Evolutionary conservation across 2,329 filamentous ascomycete species (phyloP), one percentile per base, ranked within the genome.

Genomic region (Mycosphaerella arachidis): DNA sequence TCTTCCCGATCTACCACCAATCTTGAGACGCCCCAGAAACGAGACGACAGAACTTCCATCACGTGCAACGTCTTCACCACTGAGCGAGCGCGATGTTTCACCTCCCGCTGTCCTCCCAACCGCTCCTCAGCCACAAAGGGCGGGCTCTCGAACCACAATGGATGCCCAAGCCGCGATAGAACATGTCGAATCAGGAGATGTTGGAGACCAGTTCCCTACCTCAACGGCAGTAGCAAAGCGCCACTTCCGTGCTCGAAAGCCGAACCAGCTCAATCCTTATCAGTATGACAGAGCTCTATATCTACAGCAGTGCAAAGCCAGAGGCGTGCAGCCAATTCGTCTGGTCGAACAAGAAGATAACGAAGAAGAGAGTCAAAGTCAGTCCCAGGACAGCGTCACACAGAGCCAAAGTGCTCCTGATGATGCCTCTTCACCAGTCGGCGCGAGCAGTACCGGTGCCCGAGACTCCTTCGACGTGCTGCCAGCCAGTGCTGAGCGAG

Each of bases 191-290:
- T 29, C 53, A 16, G 40, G 40, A 37, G 40, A 54, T 33, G 20
- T 57, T 10, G 50, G 12, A 35, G 31, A 12, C 12, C 31, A 35
- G 12, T 8, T 43, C 53, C 43, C 58, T 10, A 31, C 53, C 6
- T 18, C 55, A 27, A 50, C 53, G 48, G 57, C 56, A 9, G 58
- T 48, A 24, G 58, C 46, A 18, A 56, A 63, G 53, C 67, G 78
- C 45, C 74, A 70, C 8, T 71, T 81, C 24, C 72, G 79, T n/a
- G 68, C 75, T 50, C 71, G 79, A 9, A 79, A 78, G 51, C 75
- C 78, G 13, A 79, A 79, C 51, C 79, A 81, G 63, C 64, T 81
- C 30, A 77, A 81, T 69, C 79, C 79, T 2, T 81, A 80, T 61
- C 66, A 76, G 24, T 63, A 79, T 24, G 79, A 81, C 53, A 73